Conservation (phyloP, 2,329 filamentous ascomycete species). For the Aspergillus sp. region DNA sequence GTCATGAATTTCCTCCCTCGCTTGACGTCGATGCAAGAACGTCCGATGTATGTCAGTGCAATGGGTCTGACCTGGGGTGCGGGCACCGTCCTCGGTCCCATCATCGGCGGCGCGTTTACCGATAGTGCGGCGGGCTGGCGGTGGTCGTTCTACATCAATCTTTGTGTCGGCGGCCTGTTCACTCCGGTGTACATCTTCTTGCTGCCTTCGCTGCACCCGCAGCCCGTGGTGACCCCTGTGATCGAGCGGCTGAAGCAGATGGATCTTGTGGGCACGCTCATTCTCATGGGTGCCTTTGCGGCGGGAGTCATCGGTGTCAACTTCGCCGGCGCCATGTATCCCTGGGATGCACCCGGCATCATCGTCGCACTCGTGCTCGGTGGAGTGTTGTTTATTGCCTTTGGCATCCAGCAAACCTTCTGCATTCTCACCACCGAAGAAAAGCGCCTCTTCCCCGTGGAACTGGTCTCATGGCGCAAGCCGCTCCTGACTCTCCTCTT, state of each 20-base stretch:
- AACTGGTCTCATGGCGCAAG: constrained; percentile 41
- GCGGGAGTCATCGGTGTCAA: constrained; percentile 48
- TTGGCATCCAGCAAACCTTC: constrained; percentile 46
- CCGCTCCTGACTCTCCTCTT: constrained; percentile 46
- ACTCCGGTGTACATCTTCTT: constrained; percentile 31
- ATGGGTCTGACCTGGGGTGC: constrained; percentile 36
- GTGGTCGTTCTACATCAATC: constrained; percentile 56
- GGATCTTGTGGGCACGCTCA: constrained; percentile 39
- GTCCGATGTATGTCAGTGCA: constrained; percentile 31
- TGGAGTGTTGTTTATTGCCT: constrained; percentile 44
- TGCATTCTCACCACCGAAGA: constrained; percentile 45
- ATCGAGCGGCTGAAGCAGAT: constrained; percentile 25
- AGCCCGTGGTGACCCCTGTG: background rate
- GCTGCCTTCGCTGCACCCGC: background rate
- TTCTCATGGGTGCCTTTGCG: constrained; percentile 45
- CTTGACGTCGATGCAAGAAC: constrained; percentile 19
- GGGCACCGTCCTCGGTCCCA: constrained; percentile 36
- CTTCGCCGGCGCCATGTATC: constrained; percentile 51
- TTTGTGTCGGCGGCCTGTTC: constrained; percentile 46
- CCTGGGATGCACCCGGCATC: constrained; percentile 43
- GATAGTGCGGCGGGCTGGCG: constrained; percentile 23
- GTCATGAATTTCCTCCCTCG: constrained; percentile 24
- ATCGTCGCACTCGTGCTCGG: constrained; percentile 29
- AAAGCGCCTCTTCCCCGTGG: constrained; percentile 50
- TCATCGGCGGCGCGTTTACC: constrained; percentile 13